A percentile compares a stretch with the other conserved stretches of the same genome.
These are phyloP conservation scores for Fusarium bulbicola DNA, from an alignment of 2,329 filamentous ascomycete species.

Conservation along the genomic window DNA sequence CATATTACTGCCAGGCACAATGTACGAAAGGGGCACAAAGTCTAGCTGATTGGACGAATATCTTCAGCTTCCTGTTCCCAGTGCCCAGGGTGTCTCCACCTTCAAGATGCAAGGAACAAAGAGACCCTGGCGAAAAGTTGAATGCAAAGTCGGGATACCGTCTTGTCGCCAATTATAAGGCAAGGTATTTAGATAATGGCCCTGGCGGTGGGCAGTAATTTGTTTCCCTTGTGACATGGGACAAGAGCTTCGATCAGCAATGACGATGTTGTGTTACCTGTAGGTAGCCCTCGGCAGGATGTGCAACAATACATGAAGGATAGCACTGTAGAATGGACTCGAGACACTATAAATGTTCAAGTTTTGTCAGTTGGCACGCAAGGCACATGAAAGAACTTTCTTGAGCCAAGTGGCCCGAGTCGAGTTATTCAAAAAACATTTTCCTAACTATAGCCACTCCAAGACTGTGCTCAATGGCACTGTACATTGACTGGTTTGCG, in stretches of 20 bases:
- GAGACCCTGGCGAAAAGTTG: slow-evolving; percentile 1
- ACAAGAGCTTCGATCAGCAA: slow-evolving; percentile 4
- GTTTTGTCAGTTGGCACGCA: background rate
- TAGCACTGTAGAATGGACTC: slow-evolving; percentile 5
- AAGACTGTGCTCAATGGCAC: slow-evolving; percentile 18
- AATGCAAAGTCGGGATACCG: background rate
- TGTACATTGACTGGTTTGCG: slow-evolving; percentile 8
- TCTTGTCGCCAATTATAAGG: background rate
- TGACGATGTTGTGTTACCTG: slow-evolving; percentile 14
- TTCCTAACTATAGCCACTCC: slow-evolving; percentile 6
- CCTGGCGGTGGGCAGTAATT: background rate
- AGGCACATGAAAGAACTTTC: background rate
- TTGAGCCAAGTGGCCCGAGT: background rate
- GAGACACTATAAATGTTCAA: slow-evolving; percentile 19
- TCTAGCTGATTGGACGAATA: slow-evolving; percentile 6
- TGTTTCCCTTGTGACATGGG: background rate
- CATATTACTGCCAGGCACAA: slow-evolving; percentile 17
- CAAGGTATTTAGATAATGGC: background rate
- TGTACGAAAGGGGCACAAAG: slow-evolving; percentile 23
- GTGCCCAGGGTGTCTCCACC: slow-evolving; percentile 25
- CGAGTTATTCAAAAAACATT: background rate
- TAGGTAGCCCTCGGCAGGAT: slow-evolving; percentile 34
- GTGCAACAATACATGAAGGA: slow-evolving; percentile 7
- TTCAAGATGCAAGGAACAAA: slow-evolving; percentile 31
- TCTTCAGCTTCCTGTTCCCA: slow-evolving; percentile 3